These are phyloP conservation scores for Chlorophyllum brunneum DNA, from an alignment of 768 basidiomycete genomes.

Conservation along the genomic window DNA sequence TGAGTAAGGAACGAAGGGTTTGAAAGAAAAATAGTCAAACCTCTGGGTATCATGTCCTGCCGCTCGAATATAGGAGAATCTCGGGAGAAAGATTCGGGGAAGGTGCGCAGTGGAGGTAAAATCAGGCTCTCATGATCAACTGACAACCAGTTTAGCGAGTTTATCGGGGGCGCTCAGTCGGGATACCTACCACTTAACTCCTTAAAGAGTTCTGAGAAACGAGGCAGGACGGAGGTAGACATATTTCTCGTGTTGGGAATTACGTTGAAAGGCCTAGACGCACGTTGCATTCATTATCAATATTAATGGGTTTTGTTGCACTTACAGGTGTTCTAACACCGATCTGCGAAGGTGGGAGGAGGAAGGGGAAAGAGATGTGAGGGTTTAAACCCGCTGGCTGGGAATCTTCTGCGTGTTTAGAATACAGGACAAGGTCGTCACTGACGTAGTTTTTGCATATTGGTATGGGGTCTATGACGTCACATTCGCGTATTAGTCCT, in stretches of 20 bases:
- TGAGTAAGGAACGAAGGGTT: background rate
- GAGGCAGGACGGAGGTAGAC: constrained; percentile 6
- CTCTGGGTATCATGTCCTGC: background rate
- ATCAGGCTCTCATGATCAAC: constrained; percentile 1
- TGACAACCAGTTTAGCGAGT: background rate
- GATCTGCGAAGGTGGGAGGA: background rate
- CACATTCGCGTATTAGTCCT: background rate
- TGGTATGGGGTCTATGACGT: constrained; percentile 2
- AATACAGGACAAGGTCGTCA: background rate
- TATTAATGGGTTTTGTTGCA: too few relatives aligned
- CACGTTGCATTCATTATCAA: too few relatives aligned
- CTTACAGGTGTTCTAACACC: too few relatives aligned
- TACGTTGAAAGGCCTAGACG: too few relatives aligned
- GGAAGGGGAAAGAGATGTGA: background rate
- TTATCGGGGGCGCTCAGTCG: background rate
- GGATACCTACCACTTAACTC: background rate
- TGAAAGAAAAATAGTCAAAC: background rate
- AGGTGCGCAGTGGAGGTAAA: constrained; percentile 12
- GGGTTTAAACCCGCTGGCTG: background rate
- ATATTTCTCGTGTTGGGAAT: too few relatives aligned
- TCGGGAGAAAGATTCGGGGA: constrained; percentile 10
- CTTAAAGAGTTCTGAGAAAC: constrained; percentile 5
- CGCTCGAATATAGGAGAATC: background rate
- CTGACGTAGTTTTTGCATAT: constrained; percentile 5
- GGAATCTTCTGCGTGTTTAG: constrained; percentile 1